Evolutionary conservation across 2,329 filamentous ascomycete species (phyloP), one percentile per base, ranked within the genome.

Genomic region (Curvularia sp.): DNA sequence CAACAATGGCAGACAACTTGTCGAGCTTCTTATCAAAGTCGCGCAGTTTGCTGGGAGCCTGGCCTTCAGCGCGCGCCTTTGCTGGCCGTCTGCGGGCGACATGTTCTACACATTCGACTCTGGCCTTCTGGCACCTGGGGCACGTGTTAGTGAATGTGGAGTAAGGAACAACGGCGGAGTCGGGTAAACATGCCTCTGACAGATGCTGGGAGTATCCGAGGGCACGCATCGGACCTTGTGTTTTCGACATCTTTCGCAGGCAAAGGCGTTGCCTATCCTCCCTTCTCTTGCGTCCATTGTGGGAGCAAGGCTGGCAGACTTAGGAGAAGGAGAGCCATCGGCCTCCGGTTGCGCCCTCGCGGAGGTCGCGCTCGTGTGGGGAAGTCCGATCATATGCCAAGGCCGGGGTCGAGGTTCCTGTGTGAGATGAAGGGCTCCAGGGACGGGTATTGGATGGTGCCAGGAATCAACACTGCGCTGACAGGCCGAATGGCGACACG

Each of bases 151-250:
- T 57, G 58, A 53, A 64, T 64, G 62, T 48, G 41, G 57, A 61
- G 65, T 33, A 48, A 61, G 65, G 22, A 48, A 13, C 58, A 56
- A 54, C 48, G 15, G 49, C 24, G 49, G 30, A 10, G 43, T 39
- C 43, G 55, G 55, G 48, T 51, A 58, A 64, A 68, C 61, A 55
- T 69, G 75, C 74, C 74, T 71, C 62, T 75, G 73, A 58, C 74
- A 76, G 48, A 73, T 64, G 38, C 62, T 63, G 44, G 70, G 58
- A 26, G 68, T 67, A 15, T 74, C 73, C 12, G 73, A 75, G 39
- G 72, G 72, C 39, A 75, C 73, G 48, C 74, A 76, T 46, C 73
- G 64, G 30, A 76, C 74, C 55, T 76, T 76, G 67, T 76, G 74
- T 57, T 75, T 74, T 43, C 74, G 67, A 57, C 74, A 76, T 31